These are phyloP conservation scores for Macadamia integrifolia DNA, from an alignment of 164 flowering plant genomes.

Conservation along the genomic window DNA sequence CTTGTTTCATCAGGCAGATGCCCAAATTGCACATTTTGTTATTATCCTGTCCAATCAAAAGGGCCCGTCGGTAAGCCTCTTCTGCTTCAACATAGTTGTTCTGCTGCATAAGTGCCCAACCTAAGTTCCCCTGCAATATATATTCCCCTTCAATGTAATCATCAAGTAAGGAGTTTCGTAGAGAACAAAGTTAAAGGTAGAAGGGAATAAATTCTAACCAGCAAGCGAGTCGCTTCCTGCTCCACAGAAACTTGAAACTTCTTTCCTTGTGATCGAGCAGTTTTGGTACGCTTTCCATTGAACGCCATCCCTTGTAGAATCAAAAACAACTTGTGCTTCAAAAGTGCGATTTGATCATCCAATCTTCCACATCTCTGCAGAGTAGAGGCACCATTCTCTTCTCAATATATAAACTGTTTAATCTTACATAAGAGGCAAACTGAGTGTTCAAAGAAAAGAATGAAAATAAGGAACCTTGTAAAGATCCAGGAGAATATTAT, in stretches of 20 bases:
- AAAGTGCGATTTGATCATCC: constrained; percentile 78
- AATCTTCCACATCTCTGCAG: constrained; percentile 94
- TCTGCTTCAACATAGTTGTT: constrained; percentile 87
- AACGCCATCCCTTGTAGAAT: constrained; percentile 96
- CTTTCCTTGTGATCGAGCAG: constrained; percentile 97
- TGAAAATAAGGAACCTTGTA: constrained; percentile 56
- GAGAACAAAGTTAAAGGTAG: neutral
- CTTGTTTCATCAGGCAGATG: constrained; percentile 97
- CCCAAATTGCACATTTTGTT: constrained; percentile 99
- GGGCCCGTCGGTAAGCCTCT: constrained; percentile 80
- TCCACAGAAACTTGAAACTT: constrained; percentile 95
- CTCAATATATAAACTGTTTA: neutral
- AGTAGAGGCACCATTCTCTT: neutral
- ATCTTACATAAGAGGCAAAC: neutral
- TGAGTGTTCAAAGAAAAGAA: neutral
- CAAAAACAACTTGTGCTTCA: constrained; percentile 76
- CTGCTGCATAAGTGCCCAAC: constrained; percentile 99
- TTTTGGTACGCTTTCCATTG: constrained; percentile 97
- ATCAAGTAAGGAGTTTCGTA: neutral
- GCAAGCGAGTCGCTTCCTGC: constrained; percentile 92
- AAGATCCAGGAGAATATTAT: constrained; percentile 88
- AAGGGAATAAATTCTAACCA: constrained; percentile 36
- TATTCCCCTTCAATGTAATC: neutral
- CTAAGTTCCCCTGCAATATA: constrained; percentile 80
- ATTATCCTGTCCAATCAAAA: constrained; percentile 71